Percentiles rank a stretch among this genome's conserved stretches.
These are phyloP conservation scores for Brettanomyces anomalus DNA, from an alignment of 805 yeast genomes.

Conservation along the genomic window DNA sequence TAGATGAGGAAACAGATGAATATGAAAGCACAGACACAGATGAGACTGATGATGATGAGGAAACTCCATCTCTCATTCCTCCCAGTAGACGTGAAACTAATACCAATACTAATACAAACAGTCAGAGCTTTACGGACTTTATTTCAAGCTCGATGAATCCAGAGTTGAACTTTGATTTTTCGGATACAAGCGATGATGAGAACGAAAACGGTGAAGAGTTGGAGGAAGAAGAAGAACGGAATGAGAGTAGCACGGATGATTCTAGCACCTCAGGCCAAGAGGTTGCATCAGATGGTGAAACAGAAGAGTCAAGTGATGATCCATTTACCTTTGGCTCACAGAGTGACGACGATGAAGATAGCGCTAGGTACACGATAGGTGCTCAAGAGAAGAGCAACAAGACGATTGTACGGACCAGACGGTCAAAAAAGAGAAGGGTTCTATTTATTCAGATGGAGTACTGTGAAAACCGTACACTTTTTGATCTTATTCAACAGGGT, in stretches of 20 bases:
- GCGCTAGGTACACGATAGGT: background rate
- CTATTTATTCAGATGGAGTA: constrained; percentile 97
- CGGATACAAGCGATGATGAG: constrained; percentile 25
- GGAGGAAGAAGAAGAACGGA: constrained; percentile 18
- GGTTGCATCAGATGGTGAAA: constrained; percentile 10
- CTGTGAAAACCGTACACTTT: constrained; percentile 87
- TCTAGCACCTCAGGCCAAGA: constrained; percentile 14
- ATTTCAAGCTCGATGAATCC: constrained; percentile 57
- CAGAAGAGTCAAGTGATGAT: constrained; percentile 13
- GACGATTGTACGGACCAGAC: constrained; percentile 5
- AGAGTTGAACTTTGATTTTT: constrained; percentile 43
- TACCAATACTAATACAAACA: constrained; percentile 22
- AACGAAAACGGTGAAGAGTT: constrained; percentile 16
- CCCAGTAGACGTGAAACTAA: constrained; percentile 5
- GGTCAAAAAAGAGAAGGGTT: constrained; percentile 44
- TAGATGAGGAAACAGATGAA: constrained; percentile 16
- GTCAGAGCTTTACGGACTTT: constrained; percentile 47
- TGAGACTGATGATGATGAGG: constrained; percentile 22
- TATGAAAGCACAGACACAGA: constrained; percentile 23
- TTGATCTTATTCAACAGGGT: constrained; percentile 73
- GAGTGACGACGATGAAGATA: constrained; percentile 6
- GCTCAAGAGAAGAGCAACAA: constrained; percentile 2
- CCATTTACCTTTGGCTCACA: constrained; percentile 21
- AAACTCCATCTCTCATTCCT: background rate
- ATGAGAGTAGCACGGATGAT: constrained; percentile 21